phyloP scores from a whole-genome alignment of 441 rosid species.

The Sinapis alba region DNA sequence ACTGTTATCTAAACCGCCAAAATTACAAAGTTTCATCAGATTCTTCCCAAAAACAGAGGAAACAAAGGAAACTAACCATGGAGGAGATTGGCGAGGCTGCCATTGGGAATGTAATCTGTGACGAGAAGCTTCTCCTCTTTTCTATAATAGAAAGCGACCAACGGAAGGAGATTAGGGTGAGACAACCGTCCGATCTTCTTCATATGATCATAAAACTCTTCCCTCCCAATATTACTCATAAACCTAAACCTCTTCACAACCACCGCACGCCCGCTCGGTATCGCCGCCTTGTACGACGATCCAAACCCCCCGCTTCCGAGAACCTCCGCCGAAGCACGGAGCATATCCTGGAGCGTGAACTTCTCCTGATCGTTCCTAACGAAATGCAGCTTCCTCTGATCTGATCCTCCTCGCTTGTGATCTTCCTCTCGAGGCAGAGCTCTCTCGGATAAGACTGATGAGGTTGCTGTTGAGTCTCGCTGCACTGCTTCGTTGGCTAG shows the following conservation, averaged over 20 bases:
- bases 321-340: constrained; percentile 79
- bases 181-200: constrained; percentile 63
- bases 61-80: constrained; percentile 49
- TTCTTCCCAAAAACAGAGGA: background rate
- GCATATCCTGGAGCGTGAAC: constrained; percentile 75
- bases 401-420: constrained; percentile 37
- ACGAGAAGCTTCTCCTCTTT: constrained; percentile 87
- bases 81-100: constrained; percentile 81
- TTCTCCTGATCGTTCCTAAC: constrained; percentile 55
- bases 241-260: constrained; percentile 80
- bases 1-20: no score
- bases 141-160: constrained; percentile 67
- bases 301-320: constrained; percentile 78
- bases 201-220: constrained; percentile 75
- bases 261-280: constrained; percentile 58
- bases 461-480: constrained; percentile 9
- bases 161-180: constrained; percentile 72
- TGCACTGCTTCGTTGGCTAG: constrained; percentile 25
- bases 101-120: constrained; percentile 62
- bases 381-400: constrained; percentile 53
- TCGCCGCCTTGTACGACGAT: constrained; percentile 73
- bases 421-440: constrained; percentile 29
- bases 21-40: no score
- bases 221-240: constrained; percentile 60
- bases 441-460: constrained; percentile 17